Percentiles rank a stretch among this genome's conserved stretches.
Conservation (phyloP, 2,329 filamentous ascomycete genomes). For the Diaporthe velutina region DNA sequence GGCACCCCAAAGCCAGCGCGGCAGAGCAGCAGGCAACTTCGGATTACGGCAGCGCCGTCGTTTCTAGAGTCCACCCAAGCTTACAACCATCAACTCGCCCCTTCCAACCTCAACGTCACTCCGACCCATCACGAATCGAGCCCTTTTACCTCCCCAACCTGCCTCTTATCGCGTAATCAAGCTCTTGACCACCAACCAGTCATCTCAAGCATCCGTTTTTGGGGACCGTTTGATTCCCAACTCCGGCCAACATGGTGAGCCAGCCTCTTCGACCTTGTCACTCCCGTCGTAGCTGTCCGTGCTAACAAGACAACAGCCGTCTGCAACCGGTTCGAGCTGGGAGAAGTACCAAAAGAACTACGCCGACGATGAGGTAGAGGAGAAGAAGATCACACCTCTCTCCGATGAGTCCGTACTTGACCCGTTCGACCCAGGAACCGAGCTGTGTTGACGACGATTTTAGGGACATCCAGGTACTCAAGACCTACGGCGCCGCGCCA, state of each 20-base stretch:
- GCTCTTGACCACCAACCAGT: slow-evolving; percentile 47
- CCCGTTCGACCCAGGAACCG: slow-evolving; percentile 8
- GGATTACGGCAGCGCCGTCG: slow-evolving; percentile 40
- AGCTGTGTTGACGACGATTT: slow-evolving; percentile 33
- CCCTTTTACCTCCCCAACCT: slow-evolving; percentile 30
- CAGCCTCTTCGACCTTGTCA: slow-evolving; percentile 17
- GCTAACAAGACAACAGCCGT: slow-evolving; percentile 76
- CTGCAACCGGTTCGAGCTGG: slow-evolving; percentile 93
- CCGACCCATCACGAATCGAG: slow-evolving; percentile 18
- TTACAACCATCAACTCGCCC: slow-evolving; percentile 27
- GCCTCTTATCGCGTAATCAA: slow-evolving; percentile 40
- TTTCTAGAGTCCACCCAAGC: slow-evolving; percentile 17
- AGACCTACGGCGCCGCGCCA: slow-evolving; percentile 97
- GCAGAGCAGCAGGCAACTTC: slow-evolving; percentile 37
- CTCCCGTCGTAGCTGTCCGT: slow-evolving; percentile 40
- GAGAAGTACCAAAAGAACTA: slow-evolving; percentile 99
- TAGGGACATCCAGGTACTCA: slow-evolving; percentile 98
- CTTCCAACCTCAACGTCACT: slow-evolving; percentile 31
- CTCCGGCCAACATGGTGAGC: slow-evolving; percentile 57
- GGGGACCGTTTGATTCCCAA: slow-evolving; percentile 34
- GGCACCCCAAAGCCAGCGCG: not conserved
- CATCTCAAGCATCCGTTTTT: not conserved
- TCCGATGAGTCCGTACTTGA: slow-evolving; percentile 78
- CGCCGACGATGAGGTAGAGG: slow-evolving; percentile 95
- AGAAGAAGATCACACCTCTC: slow-evolving; percentile 99